A percentile compares a stretch with the other conserved stretches of the same genome.
Evolutionary conservation across 73 alveolate species (phyloP).

Genomic region (Uronychia setigera): DNA sequence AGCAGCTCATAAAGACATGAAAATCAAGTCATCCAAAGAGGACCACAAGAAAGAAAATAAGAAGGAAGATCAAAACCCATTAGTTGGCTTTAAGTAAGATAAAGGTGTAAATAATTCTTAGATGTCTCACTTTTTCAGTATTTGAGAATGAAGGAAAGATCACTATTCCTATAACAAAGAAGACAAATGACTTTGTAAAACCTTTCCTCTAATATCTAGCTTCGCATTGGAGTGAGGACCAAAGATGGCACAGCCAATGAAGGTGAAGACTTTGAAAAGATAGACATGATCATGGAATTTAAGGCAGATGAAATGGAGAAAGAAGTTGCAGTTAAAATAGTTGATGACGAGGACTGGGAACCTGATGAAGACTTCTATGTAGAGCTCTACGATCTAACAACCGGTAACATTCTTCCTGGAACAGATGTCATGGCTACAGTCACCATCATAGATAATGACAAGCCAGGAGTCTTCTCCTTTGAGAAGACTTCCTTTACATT

Average conservation of each 20-base stretch:
- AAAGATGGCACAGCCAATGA: slow-evolving; percentile 57
- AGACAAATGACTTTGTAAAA: slow-evolving; percentile 5
- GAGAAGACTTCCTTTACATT: background rate
- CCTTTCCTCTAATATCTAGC: background rate
- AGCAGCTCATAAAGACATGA: slow-evolving; percentile 11
- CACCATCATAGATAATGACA: slow-evolving; percentile 69
- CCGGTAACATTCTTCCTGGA: slow-evolving; percentile 40
- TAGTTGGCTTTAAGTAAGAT: slow-evolving; percentile 45
- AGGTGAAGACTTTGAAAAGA: slow-evolving; percentile 36
- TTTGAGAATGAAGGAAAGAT: slow-evolving; percentile 50
- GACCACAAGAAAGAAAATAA: background rate
- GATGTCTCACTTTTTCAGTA: slow-evolving; percentile 56
- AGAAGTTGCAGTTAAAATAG: slow-evolving; percentile 17
- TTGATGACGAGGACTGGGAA: slow-evolving; percentile 68
- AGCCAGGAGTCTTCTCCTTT: slow-evolving; percentile 58
- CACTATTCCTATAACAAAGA: slow-evolving; percentile 36
- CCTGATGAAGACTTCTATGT: slow-evolving; percentile 67
- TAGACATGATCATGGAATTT: slow-evolving; percentile 24
- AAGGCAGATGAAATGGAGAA: slow-evolving; percentile 24
- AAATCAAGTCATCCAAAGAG: slow-evolving; percentile 10
- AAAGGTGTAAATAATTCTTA: background rate
- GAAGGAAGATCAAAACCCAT: slow-evolving; percentile 19
- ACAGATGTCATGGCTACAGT: slow-evolving; percentile 35
- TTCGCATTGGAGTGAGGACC: slow-evolving; percentile 50
- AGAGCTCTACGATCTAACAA: slow-evolving; percentile 44